phyloP scores from a whole-genome alignment of 176 grass and related monocot species.

The Musa itinerans region DNA sequence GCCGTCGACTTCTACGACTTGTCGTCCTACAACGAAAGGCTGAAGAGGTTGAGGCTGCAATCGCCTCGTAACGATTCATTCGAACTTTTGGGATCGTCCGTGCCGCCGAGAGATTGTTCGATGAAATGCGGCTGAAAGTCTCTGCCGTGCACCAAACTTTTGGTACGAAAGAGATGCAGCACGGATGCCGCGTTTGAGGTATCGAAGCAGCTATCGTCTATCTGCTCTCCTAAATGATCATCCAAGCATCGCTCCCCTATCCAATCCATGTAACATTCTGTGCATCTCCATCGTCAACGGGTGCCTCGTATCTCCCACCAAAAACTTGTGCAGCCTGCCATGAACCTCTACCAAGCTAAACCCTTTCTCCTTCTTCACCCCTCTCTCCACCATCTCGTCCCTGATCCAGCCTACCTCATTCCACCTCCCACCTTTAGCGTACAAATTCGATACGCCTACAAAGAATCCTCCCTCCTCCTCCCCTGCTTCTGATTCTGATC shows the following conservation, averaged over 20 bases:
- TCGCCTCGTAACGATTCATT: not conserved
- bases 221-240: not conserved
- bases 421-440: slow-evolving; percentile 16
- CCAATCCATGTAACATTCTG: not conserved
- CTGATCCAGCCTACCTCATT: slow-evolving; percentile 13
- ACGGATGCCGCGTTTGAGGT: too few relatives aligned
- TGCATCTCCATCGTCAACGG: slow-evolving; percentile 14
- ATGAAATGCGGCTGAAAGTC: too few relatives aligned
- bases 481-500: not conserved
- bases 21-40: too few relatives aligned
- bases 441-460: slow-evolving; percentile 23
- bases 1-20: too few relatives aligned
- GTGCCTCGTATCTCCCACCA: slow-evolving; percentile 22
- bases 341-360: slow-evolving; percentile 21
- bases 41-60: too few relatives aligned
- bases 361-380: slow-evolving; percentile 23
- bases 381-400: slow-evolving; percentile 11
- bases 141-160: too few relatives aligned
- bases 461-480: slow-evolving; percentile 11
- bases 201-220: not conserved
- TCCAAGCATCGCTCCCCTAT: not conserved
- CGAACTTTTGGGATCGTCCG: not conserved
- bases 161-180: too few relatives aligned
- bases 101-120: too few relatives aligned
- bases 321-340: slow-evolving; percentile 8